These are phyloP conservation scores for Dalbergia cochinchinensis DNA, from an alignment of 306 rosid genomes.

Conservation along the genomic window DNA sequence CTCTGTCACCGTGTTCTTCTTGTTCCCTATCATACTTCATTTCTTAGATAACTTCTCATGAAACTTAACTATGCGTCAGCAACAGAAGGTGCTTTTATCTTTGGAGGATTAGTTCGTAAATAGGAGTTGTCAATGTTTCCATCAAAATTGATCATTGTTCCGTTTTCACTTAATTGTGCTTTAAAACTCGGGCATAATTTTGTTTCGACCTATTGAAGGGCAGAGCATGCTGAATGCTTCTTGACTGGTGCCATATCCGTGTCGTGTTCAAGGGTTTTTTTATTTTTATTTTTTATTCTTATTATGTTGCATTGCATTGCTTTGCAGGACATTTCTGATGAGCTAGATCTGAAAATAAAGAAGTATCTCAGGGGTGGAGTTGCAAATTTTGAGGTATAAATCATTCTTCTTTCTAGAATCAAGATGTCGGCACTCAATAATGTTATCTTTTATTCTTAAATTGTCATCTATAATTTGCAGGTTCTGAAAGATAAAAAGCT, in stretches of 20 bases:
- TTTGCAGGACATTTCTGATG: constrained; percentile 67
- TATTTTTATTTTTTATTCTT: not conserved
- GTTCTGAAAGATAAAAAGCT: constrained; percentile 76
- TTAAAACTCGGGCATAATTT: not conserved
- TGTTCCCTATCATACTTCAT: not conserved
- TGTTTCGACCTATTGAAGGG: not conserved
- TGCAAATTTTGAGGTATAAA: constrained; percentile 71
- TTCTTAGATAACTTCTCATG: not conserved
- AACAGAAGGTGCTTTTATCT: not conserved
- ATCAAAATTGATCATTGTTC: not conserved
- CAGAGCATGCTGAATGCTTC: constrained; percentile 4
- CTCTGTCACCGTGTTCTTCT: no score
- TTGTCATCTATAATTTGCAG: constrained; percentile 53
- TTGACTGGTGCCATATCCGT: not conserved
- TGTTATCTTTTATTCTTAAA: constrained; percentile 5
- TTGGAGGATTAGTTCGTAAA: not conserved
- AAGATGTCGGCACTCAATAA: not conserved
- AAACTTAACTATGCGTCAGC: not conserved
- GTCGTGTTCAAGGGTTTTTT: not conserved
- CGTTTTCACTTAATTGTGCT: not conserved
- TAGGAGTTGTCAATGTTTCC: not conserved
- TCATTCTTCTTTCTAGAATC: constrained; percentile 11
- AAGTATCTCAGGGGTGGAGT: constrained; percentile 88
- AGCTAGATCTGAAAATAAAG: constrained; percentile 60
- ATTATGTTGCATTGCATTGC: not conserved